Evolutionary conservation across 306 rosid species (phyloP), one percentile per base, ranked within the genome.

Genomic region (Acacia melanoxylon): DNA sequence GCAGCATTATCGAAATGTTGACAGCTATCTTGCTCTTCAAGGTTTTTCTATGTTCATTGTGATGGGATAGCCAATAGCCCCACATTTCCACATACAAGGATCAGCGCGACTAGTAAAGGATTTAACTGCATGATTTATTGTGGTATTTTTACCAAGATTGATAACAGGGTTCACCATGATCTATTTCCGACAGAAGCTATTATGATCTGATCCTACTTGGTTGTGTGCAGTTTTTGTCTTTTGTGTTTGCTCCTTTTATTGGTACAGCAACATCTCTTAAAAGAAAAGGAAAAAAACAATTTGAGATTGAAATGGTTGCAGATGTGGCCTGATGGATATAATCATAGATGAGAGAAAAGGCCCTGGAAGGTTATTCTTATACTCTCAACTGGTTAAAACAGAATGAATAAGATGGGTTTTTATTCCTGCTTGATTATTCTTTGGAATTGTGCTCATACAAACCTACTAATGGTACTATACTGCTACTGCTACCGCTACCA

Each of bases 111-210:
- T 66, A 54, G 66, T 45, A n/a, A 25, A 76, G 3, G 72, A 83
- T 76, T 72, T 35, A 40, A 83, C 77, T 83, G 42, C 54, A 67
- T 35, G n/a, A 8, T 41, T 66, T 80, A 63, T 72, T 33, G 67
- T 66, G 66, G 59, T 46, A 62, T 40, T 33, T 48, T 74, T 42
- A 42, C 35, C 35, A 13, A 70, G 56, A 44, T 44, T 70, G 10
- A 27, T 24, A 51, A 33, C 40, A 72, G 8, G 33, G 14, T 72
- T 31, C 48, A 6, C 46, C 40, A 20, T 35, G 77, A 29, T 72
- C 33, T 58, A 54, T 15, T 20, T 14, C 16, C 44, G 0, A 0
- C 11, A 5, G 24, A 22, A 48, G 48, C 14, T 66, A 51, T 74
- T 58, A 41, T 79, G 74, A 27, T 17, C 12, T 46, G 86, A 75